These are phyloP conservation scores for Teunomyces kruisii DNA, from an alignment of 805 yeast species.

Conservation along the genomic window DNA sequence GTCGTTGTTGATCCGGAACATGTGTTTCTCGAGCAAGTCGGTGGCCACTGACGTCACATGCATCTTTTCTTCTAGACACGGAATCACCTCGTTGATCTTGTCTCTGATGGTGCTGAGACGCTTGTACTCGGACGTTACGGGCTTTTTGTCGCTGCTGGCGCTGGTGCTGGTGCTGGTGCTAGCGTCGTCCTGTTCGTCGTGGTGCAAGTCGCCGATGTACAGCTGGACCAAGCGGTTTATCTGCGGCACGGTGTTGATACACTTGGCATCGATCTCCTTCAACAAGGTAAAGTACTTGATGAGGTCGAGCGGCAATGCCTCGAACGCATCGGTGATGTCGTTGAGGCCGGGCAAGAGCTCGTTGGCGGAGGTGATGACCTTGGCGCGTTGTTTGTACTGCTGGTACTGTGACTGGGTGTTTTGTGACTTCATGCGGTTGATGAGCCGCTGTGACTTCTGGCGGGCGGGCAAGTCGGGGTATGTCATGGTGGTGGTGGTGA, in stretches of 20 bases:
- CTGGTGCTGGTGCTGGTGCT: neutral
- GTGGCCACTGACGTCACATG: constrained; percentile 92
- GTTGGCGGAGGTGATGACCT: constrained; percentile 30
- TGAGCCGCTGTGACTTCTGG: constrained; percentile 33
- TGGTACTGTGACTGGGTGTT: constrained; percentile 28
- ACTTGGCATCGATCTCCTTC: constrained; percentile 94
- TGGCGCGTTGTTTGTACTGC: constrained; percentile 35
- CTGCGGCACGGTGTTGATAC: constrained; percentile 70
- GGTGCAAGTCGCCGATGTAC: constrained; percentile 38
- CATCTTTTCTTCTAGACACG: constrained; percentile 95
- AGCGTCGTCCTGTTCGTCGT: no score
- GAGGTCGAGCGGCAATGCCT: constrained; percentile 82
- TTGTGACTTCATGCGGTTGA: constrained; percentile 20
- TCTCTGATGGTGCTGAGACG: constrained; percentile 42
- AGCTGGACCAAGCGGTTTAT: constrained; percentile 54
- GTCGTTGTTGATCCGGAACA: constrained; percentile 75
- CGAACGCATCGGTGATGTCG: constrained; percentile 87
- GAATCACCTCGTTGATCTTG: constrained; percentile 68
- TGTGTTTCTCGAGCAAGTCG: constrained; percentile 68
- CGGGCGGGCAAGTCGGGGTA: constrained; percentile 28
- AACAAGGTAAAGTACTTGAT: constrained; percentile 82
- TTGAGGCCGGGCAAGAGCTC: constrained; percentile 75
- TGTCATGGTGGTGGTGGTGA: constrained; percentile 11
- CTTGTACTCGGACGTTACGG: constrained; percentile 19
- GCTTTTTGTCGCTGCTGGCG: neutral